Base-by-base conservation (phyloP, 176 grass and related monocot species). In the Carex kokanica region DNA sequence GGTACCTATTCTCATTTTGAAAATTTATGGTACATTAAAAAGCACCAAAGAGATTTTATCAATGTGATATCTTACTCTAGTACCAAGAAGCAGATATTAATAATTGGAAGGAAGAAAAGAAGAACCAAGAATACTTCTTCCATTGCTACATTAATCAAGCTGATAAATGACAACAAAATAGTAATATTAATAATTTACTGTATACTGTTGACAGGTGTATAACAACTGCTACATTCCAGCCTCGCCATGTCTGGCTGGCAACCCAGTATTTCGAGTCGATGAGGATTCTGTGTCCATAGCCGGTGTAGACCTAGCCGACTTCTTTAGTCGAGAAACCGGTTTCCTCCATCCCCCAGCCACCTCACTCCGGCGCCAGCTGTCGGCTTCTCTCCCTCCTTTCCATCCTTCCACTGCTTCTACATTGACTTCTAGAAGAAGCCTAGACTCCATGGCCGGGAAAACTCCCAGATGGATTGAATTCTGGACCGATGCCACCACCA, bases 391-490 rank as follows among this genome's bases (percentile, higher is more conserved):
- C 4, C 64, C 86, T 1, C 86, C 86, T 0, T 74, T 85, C 6
- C 41, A 49, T 49, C 85, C 75, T 16, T 77, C 82, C 2, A 69
- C 47, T 25, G 31, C 83, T 43, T 83, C 78, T 49, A 16, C 84
- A 0, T 86, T 83, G 45, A 86, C 91, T 1, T 83, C 83, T n/a
- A 74, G 89, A 5, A 84, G 89, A 6, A 92, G 91, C 81, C 88
- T 93, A 10, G 88, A 92, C 83, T 89, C 93, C n/a, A 84, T 86
- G 41, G 90, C 91, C n/a, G 91, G 94, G 2, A 87, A 89, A 66
- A 87, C 86, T 0, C 88, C 93, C 24, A 82, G 93, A 24, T 93
- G 93, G 93, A 96, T 96, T 60, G 85, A 92, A 74, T 95, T 95
- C 86, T 95, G 90, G 90, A 95, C 84, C 2, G 88, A 92, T 81